phyloP scores from a whole-genome alignment of 768 basidiomycete genomes.

The Podaxis sp. region DNA sequence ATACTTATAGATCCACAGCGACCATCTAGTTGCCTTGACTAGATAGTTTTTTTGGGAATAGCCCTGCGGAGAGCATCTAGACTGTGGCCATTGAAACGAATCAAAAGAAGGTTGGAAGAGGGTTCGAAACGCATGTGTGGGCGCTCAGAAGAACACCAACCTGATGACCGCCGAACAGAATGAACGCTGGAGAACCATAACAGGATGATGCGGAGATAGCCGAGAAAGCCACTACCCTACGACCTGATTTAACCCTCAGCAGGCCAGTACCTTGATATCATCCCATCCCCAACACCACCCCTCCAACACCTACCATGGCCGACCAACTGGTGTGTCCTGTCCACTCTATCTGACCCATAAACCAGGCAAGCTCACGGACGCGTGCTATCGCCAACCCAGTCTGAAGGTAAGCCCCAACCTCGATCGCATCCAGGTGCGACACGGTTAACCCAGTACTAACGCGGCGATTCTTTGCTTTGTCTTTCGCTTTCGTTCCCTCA shows the following conservation, averaged over 20 bases:
- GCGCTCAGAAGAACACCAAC: neutral
- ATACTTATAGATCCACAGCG: too few relatives aligned
- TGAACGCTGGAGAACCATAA: neutral
- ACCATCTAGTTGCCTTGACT: too few relatives aligned
- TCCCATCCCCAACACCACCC: constrained; percentile 4
- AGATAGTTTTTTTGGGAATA: too few relatives aligned
- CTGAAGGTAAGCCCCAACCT: constrained; percentile 48
- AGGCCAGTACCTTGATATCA: constrained; percentile 5
- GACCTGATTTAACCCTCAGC: constrained; percentile 3
- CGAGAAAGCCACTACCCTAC: constrained; percentile 1
- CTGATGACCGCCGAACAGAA: neutral
- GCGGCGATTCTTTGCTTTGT: neutral
- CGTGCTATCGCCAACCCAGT: constrained; percentile 33
- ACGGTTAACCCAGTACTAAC: constrained; percentile 1
- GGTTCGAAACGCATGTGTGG: neutral
- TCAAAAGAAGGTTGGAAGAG: neutral
- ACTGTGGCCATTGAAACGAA: too few relatives aligned
- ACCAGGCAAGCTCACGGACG: constrained; percentile 12
- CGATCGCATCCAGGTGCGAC: constrained; percentile 3
- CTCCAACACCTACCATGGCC: constrained; percentile 39
- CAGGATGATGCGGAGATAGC: constrained; percentile 14
- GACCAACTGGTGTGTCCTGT: constrained; percentile 52
- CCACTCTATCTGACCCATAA: constrained; percentile 2
- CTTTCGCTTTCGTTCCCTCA: constrained; percentile 1
- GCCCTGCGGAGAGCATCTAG: too few relatives aligned